Evolutionary conservation across 148 eudicot species (phyloP).

Genomic region (Spergularia marina): DNA sequence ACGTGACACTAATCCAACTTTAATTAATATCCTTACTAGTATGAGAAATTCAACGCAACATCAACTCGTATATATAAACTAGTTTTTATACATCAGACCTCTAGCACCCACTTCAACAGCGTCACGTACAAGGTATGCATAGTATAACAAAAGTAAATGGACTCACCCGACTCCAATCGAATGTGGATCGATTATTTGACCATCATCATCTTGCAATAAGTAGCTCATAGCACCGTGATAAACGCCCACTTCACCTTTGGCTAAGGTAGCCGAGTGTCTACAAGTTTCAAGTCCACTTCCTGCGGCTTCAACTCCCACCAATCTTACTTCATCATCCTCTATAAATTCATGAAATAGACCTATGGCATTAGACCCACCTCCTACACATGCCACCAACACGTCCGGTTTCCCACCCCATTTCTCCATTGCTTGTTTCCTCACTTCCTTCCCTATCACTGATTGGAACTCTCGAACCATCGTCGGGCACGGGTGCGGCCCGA

Average conservation of each 20-base stretch:
- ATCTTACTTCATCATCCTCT: slow-evolving; percentile 51
- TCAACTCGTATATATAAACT: too few relatives aligned
- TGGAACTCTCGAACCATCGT: slow-evolving; percentile 87
- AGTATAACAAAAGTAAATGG: neutral
- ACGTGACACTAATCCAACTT: too few relatives aligned
- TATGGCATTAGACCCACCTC: slow-evolving; percentile 87
- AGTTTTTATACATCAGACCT: too few relatives aligned
- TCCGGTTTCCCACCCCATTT: slow-evolving; percentile 88
- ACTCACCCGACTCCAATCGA: slow-evolving; percentile 71
- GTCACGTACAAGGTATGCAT: neutral
- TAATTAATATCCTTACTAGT: too few relatives aligned
- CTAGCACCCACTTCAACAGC: too few relatives aligned
- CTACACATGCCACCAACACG: slow-evolving; percentile 74
- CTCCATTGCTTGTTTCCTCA: slow-evolving; percentile 68
- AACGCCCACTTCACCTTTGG: slow-evolving; percentile 64
- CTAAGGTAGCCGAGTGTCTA: slow-evolving; percentile 62
- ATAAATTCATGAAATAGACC: slow-evolving; percentile 76
- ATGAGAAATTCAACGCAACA: too few relatives aligned
- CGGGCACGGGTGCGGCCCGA: slow-evolving; percentile 85
- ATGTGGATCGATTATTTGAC: slow-evolving; percentile 65
- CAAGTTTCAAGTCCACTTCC: slow-evolving; percentile 63
- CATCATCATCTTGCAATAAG: slow-evolving; percentile 70
- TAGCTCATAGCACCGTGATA: slow-evolving; percentile 78
- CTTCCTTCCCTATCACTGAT: slow-evolving; percentile 78
- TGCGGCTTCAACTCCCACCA: slow-evolving; percentile 73